Conservation (phyloP, 2,329 filamentous ascomycete genomes). For the Fusarium metavorans region DNA sequence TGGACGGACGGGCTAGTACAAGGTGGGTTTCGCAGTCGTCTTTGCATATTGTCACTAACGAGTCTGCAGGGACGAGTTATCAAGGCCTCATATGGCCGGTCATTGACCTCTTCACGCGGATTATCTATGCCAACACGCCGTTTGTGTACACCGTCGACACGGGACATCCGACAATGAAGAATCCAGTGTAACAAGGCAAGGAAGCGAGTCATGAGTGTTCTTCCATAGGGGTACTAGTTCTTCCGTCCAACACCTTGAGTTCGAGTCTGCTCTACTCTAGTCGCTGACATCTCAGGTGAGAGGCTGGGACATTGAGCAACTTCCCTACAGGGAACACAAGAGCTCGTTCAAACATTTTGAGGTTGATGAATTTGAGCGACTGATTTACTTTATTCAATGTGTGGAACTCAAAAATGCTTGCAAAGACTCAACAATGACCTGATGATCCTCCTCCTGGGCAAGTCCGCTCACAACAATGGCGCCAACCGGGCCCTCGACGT, state of each 20-base stretch:
- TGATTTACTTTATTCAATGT: too few relatives aligned
- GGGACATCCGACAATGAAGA: neutral
- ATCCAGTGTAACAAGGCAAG: neutral
- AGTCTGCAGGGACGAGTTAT: neutral
- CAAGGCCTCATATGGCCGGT: neutral
- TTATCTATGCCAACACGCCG: neutral
- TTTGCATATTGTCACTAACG: neutral
- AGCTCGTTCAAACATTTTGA: too few relatives aligned
- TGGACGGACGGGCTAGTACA: neutral
- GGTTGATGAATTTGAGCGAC: too few relatives aligned
- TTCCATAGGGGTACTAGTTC: neutral
- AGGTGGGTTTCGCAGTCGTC: neutral
- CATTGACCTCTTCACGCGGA: neutral
- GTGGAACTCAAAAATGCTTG: neutral
- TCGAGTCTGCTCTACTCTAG: too few relatives aligned
- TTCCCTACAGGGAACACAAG: too few relatives aligned
- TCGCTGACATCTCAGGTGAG: too few relatives aligned
- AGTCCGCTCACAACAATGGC: conserved; percentile 1
- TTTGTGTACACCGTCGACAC: neutral
- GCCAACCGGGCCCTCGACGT: neutral
- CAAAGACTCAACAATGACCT: conserved; percentile 2
- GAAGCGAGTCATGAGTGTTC: neutral
- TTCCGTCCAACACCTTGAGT: neutral
- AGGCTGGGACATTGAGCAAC: too few relatives aligned
- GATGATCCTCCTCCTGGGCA: conserved; percentile 1